Conservation (phyloP, 2,329 filamentous ascomycete species). For the Aureobasidium uvarum region DNA sequence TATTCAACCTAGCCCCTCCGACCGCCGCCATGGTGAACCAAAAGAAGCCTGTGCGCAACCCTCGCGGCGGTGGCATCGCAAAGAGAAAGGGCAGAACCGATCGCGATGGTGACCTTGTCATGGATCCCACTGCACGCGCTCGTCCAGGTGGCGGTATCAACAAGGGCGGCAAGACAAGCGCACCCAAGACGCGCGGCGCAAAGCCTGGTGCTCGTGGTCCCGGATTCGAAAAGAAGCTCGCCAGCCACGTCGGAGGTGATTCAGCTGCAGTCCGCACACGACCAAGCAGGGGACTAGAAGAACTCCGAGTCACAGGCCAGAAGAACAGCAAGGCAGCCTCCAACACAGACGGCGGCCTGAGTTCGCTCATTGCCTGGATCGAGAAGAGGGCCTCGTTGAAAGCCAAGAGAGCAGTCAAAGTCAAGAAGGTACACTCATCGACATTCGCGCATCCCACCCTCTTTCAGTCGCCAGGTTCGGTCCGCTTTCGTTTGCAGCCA, state of each 20-base stretch:
- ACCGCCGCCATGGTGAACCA: constrained; percentile 21
- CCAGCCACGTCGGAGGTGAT: constrained; percentile 34
- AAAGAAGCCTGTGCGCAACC: constrained; percentile 20
- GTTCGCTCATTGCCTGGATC: constrained; percentile 43
- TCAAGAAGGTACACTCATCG: constrained; percentile 41
- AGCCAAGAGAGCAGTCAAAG: constrained; percentile 37
- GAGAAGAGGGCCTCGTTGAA: constrained; percentile 42
- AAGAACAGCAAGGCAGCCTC: constrained; percentile 41
- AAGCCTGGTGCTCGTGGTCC: constrained; percentile 25
- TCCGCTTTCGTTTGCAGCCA: constrained; percentile 35
- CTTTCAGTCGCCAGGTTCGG: constrained; percentile 30
- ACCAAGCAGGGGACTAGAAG: constrained; percentile 32
- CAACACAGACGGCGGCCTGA: constrained; percentile 39
- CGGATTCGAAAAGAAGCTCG: constrained; percentile 33
- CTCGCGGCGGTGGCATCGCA: constrained; percentile 27
- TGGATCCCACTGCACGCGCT: constrained; percentile 50
- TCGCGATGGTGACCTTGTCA: constrained; percentile 61
- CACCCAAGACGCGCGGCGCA: constrained; percentile 29
- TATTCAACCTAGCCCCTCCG: background rate
- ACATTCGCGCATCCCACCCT: constrained; percentile 1
- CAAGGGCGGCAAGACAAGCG: constrained; percentile 27
- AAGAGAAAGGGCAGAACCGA: constrained; percentile 43
- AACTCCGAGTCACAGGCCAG: constrained; percentile 45
- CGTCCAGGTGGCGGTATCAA: constrained; percentile 36
- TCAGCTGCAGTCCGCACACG: constrained; percentile 32